phyloP scores from a whole-genome alignment of 148 eudicot species.

The Cornus kousa region DNA sequence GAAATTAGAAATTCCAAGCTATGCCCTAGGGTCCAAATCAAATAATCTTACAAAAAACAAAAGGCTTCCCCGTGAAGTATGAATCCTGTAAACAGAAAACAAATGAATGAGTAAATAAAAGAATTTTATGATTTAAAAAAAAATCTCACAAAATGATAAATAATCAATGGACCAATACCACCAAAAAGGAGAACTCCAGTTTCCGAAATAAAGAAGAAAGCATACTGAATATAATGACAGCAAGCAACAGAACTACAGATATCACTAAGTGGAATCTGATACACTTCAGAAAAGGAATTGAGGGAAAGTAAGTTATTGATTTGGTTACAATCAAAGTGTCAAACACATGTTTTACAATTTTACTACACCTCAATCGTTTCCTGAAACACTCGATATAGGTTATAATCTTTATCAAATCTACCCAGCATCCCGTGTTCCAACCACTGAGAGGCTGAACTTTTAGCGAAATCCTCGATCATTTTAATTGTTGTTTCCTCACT shows the following conservation, averaged over 20 bases:
- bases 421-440: not conserved
- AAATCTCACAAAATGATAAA: not conserved
- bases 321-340: not conserved
- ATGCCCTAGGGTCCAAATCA: not conserved
- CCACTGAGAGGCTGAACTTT: not conserved
- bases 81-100: constrained; percentile 6
- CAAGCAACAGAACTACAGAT: not conserved
- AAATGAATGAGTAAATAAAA: not conserved
- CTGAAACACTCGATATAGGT: not conserved
- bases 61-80: not conserved
- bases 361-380: not conserved
- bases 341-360: not conserved
- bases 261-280: not conserved
- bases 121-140: not conserved
- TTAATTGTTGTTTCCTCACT: not conserved
- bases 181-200: not conserved
- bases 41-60: not conserved
- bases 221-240: not conserved
- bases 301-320: not conserved
- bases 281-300: not conserved
- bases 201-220: not conserved
- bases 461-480: not conserved
- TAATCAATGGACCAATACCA: not conserved
- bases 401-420: not conserved
- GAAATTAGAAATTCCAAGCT: not conserved